Evolutionary conservation across 805 yeast species (phyloP), one percentile per base, ranked within the genome.

Genomic region (Candida montana): DNA sequence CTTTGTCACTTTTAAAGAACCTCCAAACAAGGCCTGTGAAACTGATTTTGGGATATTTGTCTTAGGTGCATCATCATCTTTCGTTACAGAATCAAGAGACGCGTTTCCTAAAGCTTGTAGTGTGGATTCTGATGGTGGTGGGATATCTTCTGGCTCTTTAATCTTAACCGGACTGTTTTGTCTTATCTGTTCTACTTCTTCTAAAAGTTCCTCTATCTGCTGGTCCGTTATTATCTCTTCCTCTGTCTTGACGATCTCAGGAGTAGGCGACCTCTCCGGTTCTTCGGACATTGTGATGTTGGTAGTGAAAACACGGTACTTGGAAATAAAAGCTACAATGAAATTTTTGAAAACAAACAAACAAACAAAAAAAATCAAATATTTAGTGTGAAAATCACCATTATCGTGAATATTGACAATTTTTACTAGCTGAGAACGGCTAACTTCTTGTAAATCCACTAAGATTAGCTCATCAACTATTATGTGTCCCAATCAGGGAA

Each of bases 151-250:
- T 12, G 23, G 11, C 27, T 29, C 24, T 26, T 15, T 19, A 13
- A 41, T 31, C 28, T 40, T 40, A 15, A 40, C 40, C 2, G 56
- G 55, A 26, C 52, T 49, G 12, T 47, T 32, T 17, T 46, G 45
- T 47, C 49, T 56, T 11, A 56, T 37, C 26, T 45, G 46, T 24
- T 54, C 53, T 1, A 56, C 59, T 33, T 57, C 60, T 29, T 50
- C 51, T 20, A 57, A 33, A 3, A 57, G 40, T n/a, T 47, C 49
- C 9, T 57, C 60, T 19, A 57, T 55, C 37, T 55, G 59, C 30
- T 54, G 55, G 35, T 57, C 60, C 11, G 47, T 44, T 27, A 44
- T 34, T 19, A 44, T 40, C 28, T 44, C 47, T 11, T 29, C 32
- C 31, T 44, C 44, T 3, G 41, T 36, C 41, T 40, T 44, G 11